Evolutionary conservation across 257 asterid species (phyloP), one percentile per base, ranked within the genome.

Genomic region (Phtheirospermum japonicum): DNA sequence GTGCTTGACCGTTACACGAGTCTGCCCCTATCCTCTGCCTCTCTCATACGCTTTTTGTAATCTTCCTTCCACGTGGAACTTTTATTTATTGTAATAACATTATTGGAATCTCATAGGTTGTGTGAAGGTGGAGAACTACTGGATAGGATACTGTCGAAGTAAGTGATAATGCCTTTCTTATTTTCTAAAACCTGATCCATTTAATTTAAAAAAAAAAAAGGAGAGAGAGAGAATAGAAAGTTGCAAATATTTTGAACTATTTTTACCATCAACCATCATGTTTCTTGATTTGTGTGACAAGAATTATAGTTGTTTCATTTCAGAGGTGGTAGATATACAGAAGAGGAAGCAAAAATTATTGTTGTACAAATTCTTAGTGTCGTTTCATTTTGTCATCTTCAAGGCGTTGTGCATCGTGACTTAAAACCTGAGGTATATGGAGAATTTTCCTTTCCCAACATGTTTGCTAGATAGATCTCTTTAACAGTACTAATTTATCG

Each of bases 71-170:
- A 28, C 53, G 9, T 30, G 43, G 13, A 17, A 51, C 12, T 36
- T 8, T 53, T 56, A 54, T 16, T 54, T 54, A 13, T 53, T 53
- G 3, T 20, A 42, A 12, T 42, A 36, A 8, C 11, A 7, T 9
- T 50, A 17, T 51, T 51, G 18, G 19, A 42, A 42, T 42, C 49
- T 42, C 49, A 13, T 77, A 92, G 99, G 79, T 79, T 92, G 80
- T 92, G 99, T 80, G 97, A 92, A 83, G 99, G 98, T 69, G 98
- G 98, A 56, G 98, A 92, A 77, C 81, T 92, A 32, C 79, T 92
- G 67, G 98, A 88, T 78, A 78, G 84, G 72, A 92, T 89, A 71
- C 64, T 92, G 70, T 67, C 98, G 14, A 86, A 88, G 98, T 92
- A 78, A 83, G 83, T 63, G 57, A 36, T 30, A 10, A 28, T 39